Conservation (phyloP, 108 stramenopile species). For the Nitzschia inconspicua region DNA sequence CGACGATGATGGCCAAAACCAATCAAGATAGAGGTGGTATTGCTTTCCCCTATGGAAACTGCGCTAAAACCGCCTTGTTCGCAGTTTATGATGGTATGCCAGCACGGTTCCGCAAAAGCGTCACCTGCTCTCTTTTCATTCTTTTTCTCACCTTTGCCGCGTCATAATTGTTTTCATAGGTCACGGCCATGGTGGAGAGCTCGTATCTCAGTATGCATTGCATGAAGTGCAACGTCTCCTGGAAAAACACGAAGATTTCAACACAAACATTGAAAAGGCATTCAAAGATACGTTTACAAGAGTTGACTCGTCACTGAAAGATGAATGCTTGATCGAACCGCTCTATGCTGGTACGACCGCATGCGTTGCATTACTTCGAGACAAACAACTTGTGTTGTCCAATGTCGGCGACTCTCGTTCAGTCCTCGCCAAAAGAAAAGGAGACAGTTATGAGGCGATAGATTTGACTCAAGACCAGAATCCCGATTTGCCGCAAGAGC, state of each 20-base stretch:
- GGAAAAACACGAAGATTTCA: constrained; percentile 55
- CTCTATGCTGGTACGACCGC: constrained; percentile 91
- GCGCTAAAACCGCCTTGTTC: constrained; percentile 73
- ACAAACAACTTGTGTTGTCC: constrained; percentile 70
- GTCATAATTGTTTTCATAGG: constrained; percentile 17
- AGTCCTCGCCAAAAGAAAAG: constrained; percentile 60
- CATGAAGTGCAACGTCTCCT: constrained; percentile 70
- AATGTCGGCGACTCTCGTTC: constrained; percentile 94
- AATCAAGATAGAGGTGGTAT: constrained; percentile 96
- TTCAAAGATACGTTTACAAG: constrained; percentile 75
- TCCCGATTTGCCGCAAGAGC: constrained; percentile 77
- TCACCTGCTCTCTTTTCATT: background rate
- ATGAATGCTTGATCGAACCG: constrained; percentile 67
- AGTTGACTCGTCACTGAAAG: constrained; percentile 73
- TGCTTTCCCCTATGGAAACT: constrained; percentile 86
- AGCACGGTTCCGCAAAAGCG: background rate
- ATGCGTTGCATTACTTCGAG: constrained; percentile 75
- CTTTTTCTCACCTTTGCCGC: background rate
- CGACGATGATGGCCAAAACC: constrained; percentile 82
- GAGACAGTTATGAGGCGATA: constrained; percentile 29
- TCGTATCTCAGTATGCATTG: constrained; percentile 89
- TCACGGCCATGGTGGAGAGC: constrained; percentile 90
- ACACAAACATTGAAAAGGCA: constrained; percentile 48
- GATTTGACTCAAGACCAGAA: constrained; percentile 89
- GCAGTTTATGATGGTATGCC: constrained; percentile 79